Base-by-base conservation (phyloP, 192 early-diverging fungal species). In the Oehlia diaphana region DNA sequence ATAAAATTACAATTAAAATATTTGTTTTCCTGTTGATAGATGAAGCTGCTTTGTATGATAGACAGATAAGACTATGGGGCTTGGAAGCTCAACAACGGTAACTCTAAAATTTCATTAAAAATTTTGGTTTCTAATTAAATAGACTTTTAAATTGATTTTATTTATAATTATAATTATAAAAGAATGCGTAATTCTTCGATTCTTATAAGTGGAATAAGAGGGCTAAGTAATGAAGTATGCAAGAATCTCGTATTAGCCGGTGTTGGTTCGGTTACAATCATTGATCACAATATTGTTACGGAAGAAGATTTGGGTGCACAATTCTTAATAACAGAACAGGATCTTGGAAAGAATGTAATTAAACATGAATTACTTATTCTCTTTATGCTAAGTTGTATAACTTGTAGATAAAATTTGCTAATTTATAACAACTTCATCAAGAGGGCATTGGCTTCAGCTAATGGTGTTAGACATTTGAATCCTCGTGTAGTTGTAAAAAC, bases 21-120 rank as follows among this genome's bases (percentile, higher is more conserved):
- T 19, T 19, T 6, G 2, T 19, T 58, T 58, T 58, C 6, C 6
- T 58, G 14, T 19, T 21, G 53, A 58, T 58, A 86, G 97, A 97
- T 53, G 97, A 98, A 80, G 95, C 93, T 9, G 92, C 93, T 49
- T 89, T 99, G 14, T 99, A 99, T 72, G 97, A 99, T 89, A 88
- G 97, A 33, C 97, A 99, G 88, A 99, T 99, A 81, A 90, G 97
- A 70, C 86, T 99, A 26, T 99, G 97, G 97, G 97, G 97, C 12
- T 76, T 98, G 67, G 95, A 97, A 76, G 94, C 96, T 35, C 97
- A 99, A 80, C 89, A 89, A 74, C 83, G 92, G 94, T 13, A 4
- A 47, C 14, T 35, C 10, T 2, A 47, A 47, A 47, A 44, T 9
- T 44, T 44, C 8, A 44, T 9, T 9, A 9, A 9, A 47, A 47